Conservation (phyloP, 345 rosid species). For the Clausena lansium region DNA sequence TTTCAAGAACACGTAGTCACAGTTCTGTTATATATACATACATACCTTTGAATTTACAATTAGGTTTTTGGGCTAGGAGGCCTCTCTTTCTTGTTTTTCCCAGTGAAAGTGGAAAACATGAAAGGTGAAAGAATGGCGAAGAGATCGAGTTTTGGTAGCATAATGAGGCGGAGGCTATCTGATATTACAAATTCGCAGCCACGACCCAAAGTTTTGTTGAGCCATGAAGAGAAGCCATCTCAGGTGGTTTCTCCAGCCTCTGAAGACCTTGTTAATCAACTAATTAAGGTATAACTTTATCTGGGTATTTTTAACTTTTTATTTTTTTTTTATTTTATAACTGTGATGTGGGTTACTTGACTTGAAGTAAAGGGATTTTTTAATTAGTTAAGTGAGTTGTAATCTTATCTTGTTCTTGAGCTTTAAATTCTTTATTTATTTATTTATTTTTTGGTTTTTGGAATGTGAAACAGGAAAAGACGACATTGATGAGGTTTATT, state of each 20-base stretch:
- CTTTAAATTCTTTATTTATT: not conserved
- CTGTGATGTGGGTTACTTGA: not conserved
- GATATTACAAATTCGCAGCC: constrained; percentile 61
- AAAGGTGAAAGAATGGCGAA: constrained; percentile 41
- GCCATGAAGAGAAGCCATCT: constrained; percentile 25
- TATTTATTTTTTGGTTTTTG: not conserved
- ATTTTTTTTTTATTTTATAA: not conserved
- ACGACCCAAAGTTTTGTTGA: constrained; percentile 29
- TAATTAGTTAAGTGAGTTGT: not conserved
- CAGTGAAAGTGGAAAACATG: not conserved
- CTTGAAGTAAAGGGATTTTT: not conserved
- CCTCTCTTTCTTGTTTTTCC: too few relatives aligned
- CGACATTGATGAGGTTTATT: constrained; percentile 51
- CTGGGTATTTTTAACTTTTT: not conserved
- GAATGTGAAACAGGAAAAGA: constrained; percentile 53
- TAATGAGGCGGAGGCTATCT: constrained; percentile 51
- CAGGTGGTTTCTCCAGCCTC: constrained; percentile 14
- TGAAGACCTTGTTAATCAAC: constrained; percentile 37
- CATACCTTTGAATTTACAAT: not conserved
- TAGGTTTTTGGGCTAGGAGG: not conserved
- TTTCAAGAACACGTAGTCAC: not conserved
- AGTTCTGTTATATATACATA: not conserved
- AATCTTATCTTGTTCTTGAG: not conserved
- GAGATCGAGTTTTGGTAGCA: constrained; percentile 49
- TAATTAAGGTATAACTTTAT: constrained; percentile 38